A percentile compares a stretch with the other conserved stretches of the same genome.
phyloP scores from a whole-genome alignment of 805 yeast genomes.

The Aciculoconidium aculeatum region DNA sequence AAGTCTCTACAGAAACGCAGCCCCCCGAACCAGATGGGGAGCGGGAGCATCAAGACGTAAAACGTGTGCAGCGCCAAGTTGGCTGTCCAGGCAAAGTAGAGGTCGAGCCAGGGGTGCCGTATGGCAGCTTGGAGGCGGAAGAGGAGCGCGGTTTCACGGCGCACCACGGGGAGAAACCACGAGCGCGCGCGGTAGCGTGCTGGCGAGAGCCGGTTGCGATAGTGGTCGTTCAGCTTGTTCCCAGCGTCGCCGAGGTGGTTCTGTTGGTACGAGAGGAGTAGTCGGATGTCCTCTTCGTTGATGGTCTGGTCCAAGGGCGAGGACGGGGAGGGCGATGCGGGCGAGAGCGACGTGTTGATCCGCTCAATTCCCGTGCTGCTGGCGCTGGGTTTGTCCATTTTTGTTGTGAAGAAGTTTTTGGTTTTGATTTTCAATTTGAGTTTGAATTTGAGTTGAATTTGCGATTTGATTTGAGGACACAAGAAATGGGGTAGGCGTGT shows the following conservation, averaged over 20 bases:
- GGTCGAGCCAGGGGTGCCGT: conserved; percentile 52
- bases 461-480: too few relatives aligned
- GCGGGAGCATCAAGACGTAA: conserved; percentile 82
- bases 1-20: conserved; percentile 53
- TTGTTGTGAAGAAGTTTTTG: too few relatives aligned
- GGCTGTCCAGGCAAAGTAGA: conserved; percentile 82
- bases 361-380: neutral
- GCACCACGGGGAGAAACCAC: conserved; percentile 47
- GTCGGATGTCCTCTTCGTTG: conserved; percentile 10
- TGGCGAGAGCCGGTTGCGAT: conserved; percentile 51
- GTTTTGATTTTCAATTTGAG: too few relatives aligned
- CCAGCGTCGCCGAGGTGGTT: conserved; percentile 58
- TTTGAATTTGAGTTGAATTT: too few relatives aligned
- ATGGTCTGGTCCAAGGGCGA: conserved; percentile 6
- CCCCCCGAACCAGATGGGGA: conserved; percentile 77
- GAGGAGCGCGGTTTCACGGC: conserved; percentile 61
- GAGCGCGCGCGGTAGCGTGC: conserved; percentile 51
- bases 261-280: conserved; percentile 8
- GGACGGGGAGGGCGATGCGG: conserved; percentile 2
- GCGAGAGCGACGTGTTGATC: conserved; percentile 1
- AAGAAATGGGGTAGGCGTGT: too few relatives aligned
- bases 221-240: conserved; percentile 59
- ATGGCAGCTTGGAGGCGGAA: conserved; percentile 46
- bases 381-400: conserved; percentile 2
- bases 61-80: conserved; percentile 90